Percentiles rank a stretch among this genome's conserved stretches.
These are phyloP conservation scores for Camellia japonica DNA, from an alignment of 148 eudicot genomes.

Conservation along the genomic window DNA sequence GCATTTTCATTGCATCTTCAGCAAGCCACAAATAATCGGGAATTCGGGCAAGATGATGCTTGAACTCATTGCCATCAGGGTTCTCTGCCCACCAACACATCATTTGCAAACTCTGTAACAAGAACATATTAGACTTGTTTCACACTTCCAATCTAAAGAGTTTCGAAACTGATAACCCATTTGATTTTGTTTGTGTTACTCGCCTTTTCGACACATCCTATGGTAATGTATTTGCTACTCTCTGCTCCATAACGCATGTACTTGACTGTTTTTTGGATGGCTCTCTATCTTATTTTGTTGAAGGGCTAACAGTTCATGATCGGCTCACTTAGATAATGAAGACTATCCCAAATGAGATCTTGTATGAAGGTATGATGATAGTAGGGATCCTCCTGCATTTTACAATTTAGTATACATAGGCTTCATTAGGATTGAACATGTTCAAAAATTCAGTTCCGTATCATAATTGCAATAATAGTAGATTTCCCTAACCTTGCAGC, in stretches of 20 bases:
- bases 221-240: slow-evolving; percentile 8
- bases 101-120: slow-evolving; percentile 4
- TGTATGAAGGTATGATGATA: slow-evolving; percentile 12
- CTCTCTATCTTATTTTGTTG: slow-evolving; percentile 17
- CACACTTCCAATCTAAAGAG: too few relatives aligned
- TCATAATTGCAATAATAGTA: too few relatives aligned
- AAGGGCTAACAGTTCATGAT: slow-evolving; percentile 11
- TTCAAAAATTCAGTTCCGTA: neutral
- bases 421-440: neutral
- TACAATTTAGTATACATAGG: too few relatives aligned
- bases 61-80: slow-evolving; percentile 14
- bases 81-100: slow-evolving; percentile 17
- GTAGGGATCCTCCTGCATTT: slow-evolving; percentile 18
- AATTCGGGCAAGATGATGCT: slow-evolving; percentile 20
- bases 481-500: slow-evolving; percentile 11
- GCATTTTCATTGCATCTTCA: slow-evolving; percentile 23
- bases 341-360: slow-evolving; percentile 20
- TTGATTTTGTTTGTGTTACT: neutral
- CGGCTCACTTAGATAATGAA: slow-evolving; percentile 13
- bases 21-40: slow-evolving; percentile 22
- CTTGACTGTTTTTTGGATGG: neutral
- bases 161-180: too few relatives aligned
- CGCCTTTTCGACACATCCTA: slow-evolving; percentile 11
- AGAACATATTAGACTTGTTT: too few relatives aligned
- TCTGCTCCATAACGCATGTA: slow-evolving; percentile 16